Evolutionary conservation across 2,329 filamentous ascomycete species (phyloP), one percentile per base, ranked within the genome.

Genomic region (Arthrobotrys megalospora): DNA sequence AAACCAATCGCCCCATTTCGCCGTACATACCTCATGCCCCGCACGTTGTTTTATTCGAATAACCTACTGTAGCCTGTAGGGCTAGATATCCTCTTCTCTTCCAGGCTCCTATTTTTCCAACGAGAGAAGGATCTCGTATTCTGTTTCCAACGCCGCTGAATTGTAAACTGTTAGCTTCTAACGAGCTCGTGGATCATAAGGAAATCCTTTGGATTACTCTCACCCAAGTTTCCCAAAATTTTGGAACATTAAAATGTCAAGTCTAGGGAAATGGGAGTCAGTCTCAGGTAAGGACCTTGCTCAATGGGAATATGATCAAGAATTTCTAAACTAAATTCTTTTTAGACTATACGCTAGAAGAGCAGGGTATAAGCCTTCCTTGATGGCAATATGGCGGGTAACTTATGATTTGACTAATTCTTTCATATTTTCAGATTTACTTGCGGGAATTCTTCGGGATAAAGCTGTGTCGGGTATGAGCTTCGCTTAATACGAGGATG

Each of bases 271-370:
- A 48, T 2, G 45, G 45, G 19, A 6, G 16, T 48, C 45, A 8
- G 7, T 24, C 16, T 19, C 21, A 32, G 48, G 52, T 58, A 4
- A 21, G 52, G 14, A n/a, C 34, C n/a, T 41, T 41, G 6, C 52
- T 38, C 52, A 58, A 58, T 58, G 32, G 34, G 28, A 58, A 58
- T 41, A 38, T 58, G 52, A 58, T 55, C 10, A 12, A 58, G 52
- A 58, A 58, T 58, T 58, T 41, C 34, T 58, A 58, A 58, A 21
- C 34, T 38, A 58, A 58, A 8, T 58, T 58, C 50, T 11, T 38
- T 58, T 58, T 58, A 58, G 52, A 58, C n/a, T 38, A 38, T 41
- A 32, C 45, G 7, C 2, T 4, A 7, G 32, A 4, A 3, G 52
- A 19, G 34, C 12, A 41, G 10, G 14, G 52, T 58, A 58, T 58